These are phyloP conservation scores for Pleurotus sapidus DNA, from an alignment of 768 basidiomycete genomes.

Conservation along the genomic window DNA sequence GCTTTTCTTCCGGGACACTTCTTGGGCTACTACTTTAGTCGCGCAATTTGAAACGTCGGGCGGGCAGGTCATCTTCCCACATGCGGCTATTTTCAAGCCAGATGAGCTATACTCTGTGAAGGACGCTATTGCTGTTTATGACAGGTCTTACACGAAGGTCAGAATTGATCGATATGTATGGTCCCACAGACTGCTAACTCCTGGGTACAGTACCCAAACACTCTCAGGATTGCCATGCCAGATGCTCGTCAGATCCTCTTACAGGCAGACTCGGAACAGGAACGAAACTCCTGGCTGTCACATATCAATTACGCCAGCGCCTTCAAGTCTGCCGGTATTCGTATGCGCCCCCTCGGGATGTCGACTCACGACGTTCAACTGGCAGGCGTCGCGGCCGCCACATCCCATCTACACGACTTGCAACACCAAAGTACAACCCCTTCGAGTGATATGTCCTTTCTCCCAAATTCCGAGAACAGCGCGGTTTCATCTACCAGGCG, in stretches of 20 bases:
- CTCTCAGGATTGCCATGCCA: conserved; percentile 74
- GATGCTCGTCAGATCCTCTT: conserved; percentile 82
- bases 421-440: conserved; percentile 42
- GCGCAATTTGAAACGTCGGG: conserved; percentile 35
- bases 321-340: conserved; percentile 82
- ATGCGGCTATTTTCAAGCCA: conserved; percentile 55
- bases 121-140: conserved; percentile 77
- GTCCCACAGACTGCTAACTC: not conserved
- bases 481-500: conserved; percentile 20
- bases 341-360: conserved; percentile 75
- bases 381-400: conserved; percentile 83
- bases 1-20: conserved; percentile 79
- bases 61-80: conserved; percentile 33
- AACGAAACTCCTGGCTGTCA: conserved; percentile 89
- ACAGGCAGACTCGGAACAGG: conserved; percentile 63
- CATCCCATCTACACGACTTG: conserved; percentile 75
- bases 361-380: conserved; percentile 68
- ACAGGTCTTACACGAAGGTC: conserved; percentile 77
- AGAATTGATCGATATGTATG: conserved; percentile 12
- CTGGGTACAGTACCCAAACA: conserved; percentile 52
- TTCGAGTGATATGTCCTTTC: conserved; percentile 34
- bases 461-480: conserved; percentile 22
- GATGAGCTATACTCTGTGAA: conserved; percentile 84
- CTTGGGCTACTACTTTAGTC: conserved; percentile 48
- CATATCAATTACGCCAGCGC: conserved; percentile 92